Base-by-base conservation (phyloP, 1,139 yeast species). In the Zygoascus hellenicus region DNA sequence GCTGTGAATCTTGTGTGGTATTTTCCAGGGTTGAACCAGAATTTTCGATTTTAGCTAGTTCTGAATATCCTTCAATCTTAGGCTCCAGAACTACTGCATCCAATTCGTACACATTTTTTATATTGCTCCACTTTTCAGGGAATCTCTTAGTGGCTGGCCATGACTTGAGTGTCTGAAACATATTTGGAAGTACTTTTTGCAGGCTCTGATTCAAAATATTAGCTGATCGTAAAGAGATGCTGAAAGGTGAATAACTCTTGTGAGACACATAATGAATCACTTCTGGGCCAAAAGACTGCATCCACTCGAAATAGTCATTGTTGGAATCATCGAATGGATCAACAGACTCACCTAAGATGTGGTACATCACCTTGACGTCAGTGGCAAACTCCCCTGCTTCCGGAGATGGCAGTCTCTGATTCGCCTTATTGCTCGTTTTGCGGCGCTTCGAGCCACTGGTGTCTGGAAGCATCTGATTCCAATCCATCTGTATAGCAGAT, bases 231-330 rank as follows among this genome's bases (percentile, higher is more conserved):
- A 80, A 80, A 4, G 78, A 74, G 19, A 87, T 65, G 1, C 78
- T 71, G 58, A 89, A 77, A 31, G 84, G 77, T 5, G 83, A 71
- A 47, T 83, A 68, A n/a, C 67, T 64, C 1, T 78, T 72, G 62
- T 90, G 96, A 29, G 90, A 81, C 3, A 90, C 72, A 43, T 81
- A 73, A 64, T 88, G 95, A 43, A 72, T 64, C 26, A 81, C 72
- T 1, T 70, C 64, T 0, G 66, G 55, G 0, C 80, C 80, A 55
- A 80, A 80, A 52, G 76, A 66, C 2, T 67, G 57, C 49, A 70
- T 56, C 60, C 85, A 83, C 4, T 67, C 66, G 1, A 64, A 58
- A 52, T 71, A 67, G 1, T 53, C 53, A 1, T 72, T 29, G 32
- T 41, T 32, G n/a, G 22, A 11, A 14, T n/a, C 61, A 2, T 66